phyloP scores from a whole-genome alignment of 441 rosid genomes.

The Gossypium gossypioides region DNA sequence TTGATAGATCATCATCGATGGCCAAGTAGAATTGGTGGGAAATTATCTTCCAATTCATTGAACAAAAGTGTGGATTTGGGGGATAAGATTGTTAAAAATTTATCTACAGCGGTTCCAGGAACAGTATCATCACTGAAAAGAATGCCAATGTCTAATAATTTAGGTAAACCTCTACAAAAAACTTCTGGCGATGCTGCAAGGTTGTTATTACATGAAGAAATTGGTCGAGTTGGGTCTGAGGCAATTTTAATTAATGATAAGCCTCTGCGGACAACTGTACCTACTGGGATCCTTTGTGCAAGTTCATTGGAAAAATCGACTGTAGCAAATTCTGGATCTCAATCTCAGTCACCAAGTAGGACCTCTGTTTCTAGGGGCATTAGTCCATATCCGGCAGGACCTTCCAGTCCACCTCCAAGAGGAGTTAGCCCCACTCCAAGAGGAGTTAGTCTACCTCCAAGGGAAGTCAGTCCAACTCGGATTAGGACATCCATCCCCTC shows the following conservation, averaged over 20 bases:
- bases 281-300: slow-evolving; percentile 36
- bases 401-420: slow-evolving; percentile 64
- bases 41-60: slow-evolving; percentile 38
- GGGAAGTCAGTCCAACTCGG: not conserved
- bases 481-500: not conserved
- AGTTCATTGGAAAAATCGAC: slow-evolving; percentile 46
- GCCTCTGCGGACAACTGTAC: slow-evolving; percentile 27
- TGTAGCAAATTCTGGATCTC: slow-evolving; percentile 20
- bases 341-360: slow-evolving; percentile 60
- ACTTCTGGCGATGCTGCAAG: slow-evolving; percentile 43
- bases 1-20: slow-evolving; percentile 85
- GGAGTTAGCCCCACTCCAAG: slow-evolving; percentile 63
- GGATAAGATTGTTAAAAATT: slow-evolving; percentile 38
- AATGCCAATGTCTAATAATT: slow-evolving; percentile 37
- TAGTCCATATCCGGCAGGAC: slow-evolving; percentile 63
- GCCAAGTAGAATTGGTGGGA: slow-evolving; percentile 76
- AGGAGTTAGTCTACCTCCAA: not conserved
- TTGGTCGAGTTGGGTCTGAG: slow-evolving; percentile 33
- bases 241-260: slow-evolving; percentile 41
- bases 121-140: slow-evolving; percentile 44
- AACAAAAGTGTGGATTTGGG: slow-evolving; percentile 52
- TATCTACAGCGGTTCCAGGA: slow-evolving; percentile 31
- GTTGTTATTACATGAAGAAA: slow-evolving; percentile 30
- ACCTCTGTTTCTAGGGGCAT: slow-evolving; percentile 46
- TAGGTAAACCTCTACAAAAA: slow-evolving; percentile 44